A percentile compares a stretch with the other conserved stretches of the same genome.
These are phyloP conservation scores for Amanita inopinata DNA, from an alignment of 768 basidiomycete species.

Conservation along the genomic window DNA sequence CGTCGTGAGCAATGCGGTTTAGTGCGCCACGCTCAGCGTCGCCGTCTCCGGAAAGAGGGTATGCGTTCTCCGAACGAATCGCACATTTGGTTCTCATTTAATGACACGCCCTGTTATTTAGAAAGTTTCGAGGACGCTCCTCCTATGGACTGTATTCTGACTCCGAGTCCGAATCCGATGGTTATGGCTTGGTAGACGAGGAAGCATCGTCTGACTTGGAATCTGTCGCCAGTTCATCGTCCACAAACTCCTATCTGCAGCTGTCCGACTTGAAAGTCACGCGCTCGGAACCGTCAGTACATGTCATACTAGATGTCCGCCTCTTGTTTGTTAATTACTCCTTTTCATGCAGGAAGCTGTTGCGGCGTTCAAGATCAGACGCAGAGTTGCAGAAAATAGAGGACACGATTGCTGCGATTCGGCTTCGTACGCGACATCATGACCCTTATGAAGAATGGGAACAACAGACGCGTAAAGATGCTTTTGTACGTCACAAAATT, in stretches of 20 bases:
- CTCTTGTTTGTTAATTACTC: slow-evolving; percentile 5
- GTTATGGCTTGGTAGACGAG: slow-evolving; percentile 15
- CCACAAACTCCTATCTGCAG: slow-evolving; percentile 21
- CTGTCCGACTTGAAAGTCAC: slow-evolving; percentile 29
- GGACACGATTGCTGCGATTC: slow-evolving; percentile 42
- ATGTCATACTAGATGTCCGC: background rate
- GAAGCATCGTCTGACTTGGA: slow-evolving; percentile 19
- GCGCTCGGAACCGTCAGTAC: slow-evolving; percentile 18
- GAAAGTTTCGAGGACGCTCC: slow-evolving; percentile 23
- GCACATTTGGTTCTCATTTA: too few relatives aligned
- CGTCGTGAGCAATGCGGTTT: slow-evolving; percentile 40
- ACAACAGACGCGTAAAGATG: slow-evolving; percentile 38
- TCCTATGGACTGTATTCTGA: slow-evolving; percentile 45
- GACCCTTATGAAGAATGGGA: slow-evolving; percentile 55
- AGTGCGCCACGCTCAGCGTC: slow-evolving; percentile 42
- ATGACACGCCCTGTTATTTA: slow-evolving; percentile 11
- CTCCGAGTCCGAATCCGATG: slow-evolving; percentile 28
- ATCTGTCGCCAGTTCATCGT: slow-evolving; percentile 14
- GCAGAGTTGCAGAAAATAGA: slow-evolving; percentile 34
- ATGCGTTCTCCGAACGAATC: too few relatives aligned
- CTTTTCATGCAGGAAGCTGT: slow-evolving; percentile 11
- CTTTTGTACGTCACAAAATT: slow-evolving; percentile 29
- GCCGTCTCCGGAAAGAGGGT: slow-evolving; percentile 38
- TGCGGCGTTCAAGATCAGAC: slow-evolving; percentile 28
- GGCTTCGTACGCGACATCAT: slow-evolving; percentile 38